phyloP scores from a whole-genome alignment of 2,329 filamentous ascomycete species.

The Fusarium beomiforme region DNA sequence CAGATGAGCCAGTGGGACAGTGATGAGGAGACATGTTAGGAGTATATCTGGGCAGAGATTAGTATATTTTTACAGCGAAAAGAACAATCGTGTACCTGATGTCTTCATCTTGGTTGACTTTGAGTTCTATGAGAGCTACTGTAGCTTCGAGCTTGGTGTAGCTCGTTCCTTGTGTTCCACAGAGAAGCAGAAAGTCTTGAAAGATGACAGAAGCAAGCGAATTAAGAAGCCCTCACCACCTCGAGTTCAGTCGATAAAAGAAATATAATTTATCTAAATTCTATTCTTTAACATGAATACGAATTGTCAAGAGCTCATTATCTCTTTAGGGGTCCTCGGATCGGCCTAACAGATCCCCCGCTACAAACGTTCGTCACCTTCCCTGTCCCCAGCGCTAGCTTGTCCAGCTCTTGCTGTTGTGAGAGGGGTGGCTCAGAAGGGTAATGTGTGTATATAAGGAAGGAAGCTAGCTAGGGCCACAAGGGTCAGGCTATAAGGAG shows the following conservation, averaged over 20 bases:
- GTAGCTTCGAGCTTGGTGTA: background rate
- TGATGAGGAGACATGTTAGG: slow-evolving; percentile 50
- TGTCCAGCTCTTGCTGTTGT: no score
- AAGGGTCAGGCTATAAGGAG: no score
- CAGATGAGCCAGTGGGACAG: slow-evolving; percentile 76
- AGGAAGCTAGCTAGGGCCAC: no score
- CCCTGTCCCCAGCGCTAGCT: no score
- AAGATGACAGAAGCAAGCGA: background rate
- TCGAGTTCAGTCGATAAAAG: background rate
- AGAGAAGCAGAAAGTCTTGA: background rate
- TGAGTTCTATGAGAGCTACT: slow-evolving; percentile 8
- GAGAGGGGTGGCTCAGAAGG: no score
- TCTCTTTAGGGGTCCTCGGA: slow-evolving; percentile 39
- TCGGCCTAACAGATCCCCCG: slow-evolving; percentile 48
- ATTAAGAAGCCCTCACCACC: background rate
- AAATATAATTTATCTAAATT: background rate
- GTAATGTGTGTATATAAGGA: no score
- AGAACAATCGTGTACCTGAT: slow-evolving; percentile 13
- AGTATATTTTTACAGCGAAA: background rate
- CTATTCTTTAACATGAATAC: background rate
- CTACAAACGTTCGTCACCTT: background rate
- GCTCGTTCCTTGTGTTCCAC: background rate
- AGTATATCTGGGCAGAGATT: slow-evolving; percentile 35
- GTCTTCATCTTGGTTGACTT: slow-evolving; percentile 35
- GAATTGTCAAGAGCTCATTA: slow-evolving; percentile 1